Evolutionary conservation across 1,284 basidiomycete species (phyloP), one percentile per base, ranked within the genome.

Genomic region (Pseudozyma tsukubaensis): DNA sequence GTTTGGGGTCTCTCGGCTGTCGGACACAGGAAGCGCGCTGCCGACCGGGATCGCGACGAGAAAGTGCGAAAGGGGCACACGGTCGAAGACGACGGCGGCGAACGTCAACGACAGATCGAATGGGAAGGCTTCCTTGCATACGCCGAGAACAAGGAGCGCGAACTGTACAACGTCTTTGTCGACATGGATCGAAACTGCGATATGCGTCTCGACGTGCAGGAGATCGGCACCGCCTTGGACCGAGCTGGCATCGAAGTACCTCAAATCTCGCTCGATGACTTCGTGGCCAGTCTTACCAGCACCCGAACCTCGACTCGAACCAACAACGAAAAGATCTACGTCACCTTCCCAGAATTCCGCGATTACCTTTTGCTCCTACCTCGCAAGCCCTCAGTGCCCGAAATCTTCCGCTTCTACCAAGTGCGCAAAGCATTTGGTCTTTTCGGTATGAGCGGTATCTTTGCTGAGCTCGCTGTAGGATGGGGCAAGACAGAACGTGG

Each of bases 101-200:
- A 60, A 6, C 60, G 81, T 4, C 79, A 83, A 60, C 64, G 79
- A 14, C 77, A 81, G 61, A 81, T 84, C 39, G 83, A 84, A 50
- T 84, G 83, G 83, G 82, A 84, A 43, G 83, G 82, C 1, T 84
- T 84, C 55, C 63, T 84, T 24, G 76, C 79, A 19, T 84, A 83
- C 56, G 82, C 83, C 21, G 83, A 83, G 47, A 64, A 76, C 43
- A 83, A 84, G 56, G 83, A 84, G 48, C 76, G 83, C 39, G 82
- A 83, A 51, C 73, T 84, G 1, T 81, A 83, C 72, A 77, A 66
- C 39, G 77, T 83, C 64, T 84, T 84, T 61, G 63, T 70, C 36
- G 82, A 84, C 50, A 67, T 84, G 51, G 83, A 84, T 62, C 68
- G 70, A 19, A 82, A 84, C 37, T 56, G 77, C 43, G 83, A 84